phyloP scores from a whole-genome alignment of 352 stramenopile species.

The Halophytophthora polymorphica region DNA sequence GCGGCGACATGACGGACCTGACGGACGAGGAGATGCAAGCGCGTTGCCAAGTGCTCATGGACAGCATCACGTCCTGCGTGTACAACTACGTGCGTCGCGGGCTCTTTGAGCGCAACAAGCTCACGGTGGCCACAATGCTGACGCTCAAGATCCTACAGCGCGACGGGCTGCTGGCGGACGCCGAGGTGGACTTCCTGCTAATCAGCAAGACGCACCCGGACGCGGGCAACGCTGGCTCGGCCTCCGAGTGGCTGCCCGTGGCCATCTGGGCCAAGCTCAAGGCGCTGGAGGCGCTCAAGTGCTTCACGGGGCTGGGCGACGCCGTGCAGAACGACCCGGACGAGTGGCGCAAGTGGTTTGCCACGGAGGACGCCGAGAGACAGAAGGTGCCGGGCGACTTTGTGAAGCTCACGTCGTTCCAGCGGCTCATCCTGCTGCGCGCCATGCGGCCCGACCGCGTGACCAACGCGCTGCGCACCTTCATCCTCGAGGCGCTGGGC shows the following conservation, averaged over 20 bases:
- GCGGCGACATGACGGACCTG: slow-evolving; percentile 46
- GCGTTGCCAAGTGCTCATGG: slow-evolving; percentile 84
- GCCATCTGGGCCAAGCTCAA: slow-evolving; percentile 93
- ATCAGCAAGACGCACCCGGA: slow-evolving; percentile 85
- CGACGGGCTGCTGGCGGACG: slow-evolving; percentile 74
- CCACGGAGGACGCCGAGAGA: slow-evolving; percentile 92
- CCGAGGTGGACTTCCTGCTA: slow-evolving; percentile 91
- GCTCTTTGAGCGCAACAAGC: slow-evolving; percentile 94
- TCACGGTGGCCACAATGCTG: slow-evolving; percentile 93
- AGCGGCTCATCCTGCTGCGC: slow-evolving; percentile 88
- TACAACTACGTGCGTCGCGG: slow-evolving; percentile 96
- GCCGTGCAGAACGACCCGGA: slow-evolving; percentile 96
- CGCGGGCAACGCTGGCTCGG: slow-evolving; percentile 90
- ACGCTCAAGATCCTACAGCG: slow-evolving; percentile 93
- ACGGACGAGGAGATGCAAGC: slow-evolving; percentile 88
- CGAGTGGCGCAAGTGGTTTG: slow-evolving; percentile 96
- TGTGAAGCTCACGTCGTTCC: slow-evolving; percentile 73
- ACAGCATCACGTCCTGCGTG: slow-evolving; percentile 93
- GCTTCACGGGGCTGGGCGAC: slow-evolving; percentile 92
- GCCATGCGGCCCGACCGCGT: slow-evolving; percentile 93
- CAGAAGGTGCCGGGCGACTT: slow-evolving; percentile 94
- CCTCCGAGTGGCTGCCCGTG: slow-evolving; percentile 91
- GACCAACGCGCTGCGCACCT: slow-evolving; percentile 90
- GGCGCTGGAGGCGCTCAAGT: slow-evolving; percentile 86
- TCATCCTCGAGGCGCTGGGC: slow-evolving; percentile 87